Conservation (phyloP, 2,329 filamentous ascomycete species). For the Colletotrichum theobromicola region DNA sequence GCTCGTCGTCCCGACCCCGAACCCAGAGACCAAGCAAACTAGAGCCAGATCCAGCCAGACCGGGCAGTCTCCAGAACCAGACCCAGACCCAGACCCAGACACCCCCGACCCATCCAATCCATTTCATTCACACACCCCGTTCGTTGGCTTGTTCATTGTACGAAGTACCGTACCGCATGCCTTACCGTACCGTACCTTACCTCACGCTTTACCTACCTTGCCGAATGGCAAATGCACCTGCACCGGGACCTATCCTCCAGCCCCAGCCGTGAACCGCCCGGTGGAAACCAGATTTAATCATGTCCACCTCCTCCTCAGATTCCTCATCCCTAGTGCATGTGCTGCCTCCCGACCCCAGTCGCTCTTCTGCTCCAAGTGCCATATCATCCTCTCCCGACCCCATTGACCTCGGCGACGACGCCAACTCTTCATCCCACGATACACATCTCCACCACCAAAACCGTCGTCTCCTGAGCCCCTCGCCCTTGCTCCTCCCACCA, state of each 20-base stretch:
- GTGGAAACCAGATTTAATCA: conserved; percentile 20
- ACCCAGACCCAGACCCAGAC: neutral
- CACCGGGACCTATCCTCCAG: neutral
- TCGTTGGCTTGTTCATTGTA: neutral
- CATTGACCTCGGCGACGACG: conserved; percentile 15
- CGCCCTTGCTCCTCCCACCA: conserved; percentile 14
- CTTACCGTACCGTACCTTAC: neutral
- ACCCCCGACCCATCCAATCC: neutral
- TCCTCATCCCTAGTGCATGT: conserved; percentile 22
- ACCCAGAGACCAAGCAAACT: neutral
- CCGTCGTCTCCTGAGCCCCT: conserved; percentile 11
- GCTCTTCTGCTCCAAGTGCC: conserved; percentile 2
- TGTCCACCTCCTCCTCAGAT: conserved; percentile 16
- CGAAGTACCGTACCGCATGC: neutral
- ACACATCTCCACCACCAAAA: neutral
- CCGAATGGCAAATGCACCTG: neutral
- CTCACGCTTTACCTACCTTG: neutral
- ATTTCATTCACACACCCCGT: neutral
- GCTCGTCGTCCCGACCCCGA: conserved; percentile 1
- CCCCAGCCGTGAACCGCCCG: conserved; percentile 11
- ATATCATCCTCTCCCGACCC: conserved; percentile 17
- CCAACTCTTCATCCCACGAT: neutral
- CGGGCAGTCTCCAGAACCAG: neutral
- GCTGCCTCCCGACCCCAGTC: conserved; percentile 17
- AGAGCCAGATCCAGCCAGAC: neutral